Conservation (phyloP, 1,284 basidiomycete genomes). For the Schizophyllum amplum region DNA sequence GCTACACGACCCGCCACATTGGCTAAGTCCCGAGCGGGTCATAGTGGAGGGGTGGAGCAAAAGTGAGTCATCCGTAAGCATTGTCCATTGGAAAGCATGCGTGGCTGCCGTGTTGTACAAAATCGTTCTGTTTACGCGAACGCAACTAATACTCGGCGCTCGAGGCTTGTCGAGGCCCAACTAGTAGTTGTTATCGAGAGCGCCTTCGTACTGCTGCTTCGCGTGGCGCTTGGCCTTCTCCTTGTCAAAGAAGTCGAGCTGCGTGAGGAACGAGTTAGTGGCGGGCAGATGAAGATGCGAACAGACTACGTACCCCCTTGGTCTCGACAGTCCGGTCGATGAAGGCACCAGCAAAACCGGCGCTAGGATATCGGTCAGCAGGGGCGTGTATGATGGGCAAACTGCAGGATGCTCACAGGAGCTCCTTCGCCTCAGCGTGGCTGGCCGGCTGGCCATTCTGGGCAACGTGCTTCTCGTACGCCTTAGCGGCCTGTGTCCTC, state of each 20-base stretch:
- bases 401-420: slow-evolving; percentile 20
- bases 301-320: slow-evolving; percentile 34
- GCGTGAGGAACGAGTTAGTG: not conserved
- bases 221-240: slow-evolving; percentile 37
- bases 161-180: no score
- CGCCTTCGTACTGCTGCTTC: slow-evolving; percentile 5
- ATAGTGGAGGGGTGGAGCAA: no score
- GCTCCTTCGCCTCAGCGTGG: slow-evolving; percentile 38
- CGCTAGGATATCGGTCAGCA: slow-evolving; percentile 19
- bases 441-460: slow-evolving; percentile 34
- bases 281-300: not conserved
- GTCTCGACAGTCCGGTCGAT: slow-evolving; percentile 39
- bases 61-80: no score
- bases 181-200: not conserved
- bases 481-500: slow-evolving; percentile 37
- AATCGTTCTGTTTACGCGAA: no score
- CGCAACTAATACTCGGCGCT: no score
- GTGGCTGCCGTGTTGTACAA: no score
- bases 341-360: slow-evolving; percentile 36
- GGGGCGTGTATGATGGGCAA: not conserved
- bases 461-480: slow-evolving; percentile 42
- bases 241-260: slow-evolving; percentile 34
- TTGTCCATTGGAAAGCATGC: no score
- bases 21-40: no score
- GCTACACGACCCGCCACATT: no score